These are phyloP conservation scores for Mallotus nudiflorus DNA, from an alignment of 345 rosid genomes.

Conservation along the genomic window DNA sequence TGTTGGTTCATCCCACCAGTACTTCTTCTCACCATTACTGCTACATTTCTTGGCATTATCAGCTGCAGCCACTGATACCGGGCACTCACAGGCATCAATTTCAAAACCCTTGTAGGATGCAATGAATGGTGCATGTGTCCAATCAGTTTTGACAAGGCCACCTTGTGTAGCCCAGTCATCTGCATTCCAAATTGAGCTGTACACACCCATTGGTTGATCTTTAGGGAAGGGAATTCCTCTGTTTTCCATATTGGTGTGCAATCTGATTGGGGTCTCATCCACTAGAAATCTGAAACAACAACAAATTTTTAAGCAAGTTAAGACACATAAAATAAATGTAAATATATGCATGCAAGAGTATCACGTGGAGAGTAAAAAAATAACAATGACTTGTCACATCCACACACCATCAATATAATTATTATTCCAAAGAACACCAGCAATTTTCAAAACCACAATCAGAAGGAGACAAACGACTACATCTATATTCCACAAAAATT, in stretches of 20 bases:
- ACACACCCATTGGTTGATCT: slow-evolving; percentile 95
- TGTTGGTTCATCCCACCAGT: slow-evolving; percentile 94
- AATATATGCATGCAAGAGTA: no score
- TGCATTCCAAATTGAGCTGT: slow-evolving; percentile 99
- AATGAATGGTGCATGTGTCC: slow-evolving; percentile 92
- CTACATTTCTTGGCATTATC: slow-evolving; percentile 61
- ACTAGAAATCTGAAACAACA: slow-evolving; percentile 63
- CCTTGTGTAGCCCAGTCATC: slow-evolving; percentile 99
- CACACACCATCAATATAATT: no score
- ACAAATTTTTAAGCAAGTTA: not conserved
- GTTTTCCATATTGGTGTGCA: slow-evolving; percentile 82
- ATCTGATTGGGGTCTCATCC: slow-evolving; percentile 78
- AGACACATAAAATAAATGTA: not conserved
- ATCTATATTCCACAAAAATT: no score
- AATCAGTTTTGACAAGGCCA: slow-evolving; percentile 89
- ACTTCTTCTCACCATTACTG: slow-evolving; percentile 53
- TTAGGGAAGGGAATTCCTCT: slow-evolving; percentile 85
- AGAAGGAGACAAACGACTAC: no score
- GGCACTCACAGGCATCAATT: slow-evolving; percentile 80
- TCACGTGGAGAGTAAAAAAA: no score
- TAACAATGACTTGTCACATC: no score
- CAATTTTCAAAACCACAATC: no score
- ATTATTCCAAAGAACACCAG: no score
- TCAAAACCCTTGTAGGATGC: slow-evolving; percentile 81
- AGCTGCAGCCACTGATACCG: slow-evolving; percentile 40